Conservation (phyloP, 305 asterid species). For the Fraxinus dipetala region DNA sequence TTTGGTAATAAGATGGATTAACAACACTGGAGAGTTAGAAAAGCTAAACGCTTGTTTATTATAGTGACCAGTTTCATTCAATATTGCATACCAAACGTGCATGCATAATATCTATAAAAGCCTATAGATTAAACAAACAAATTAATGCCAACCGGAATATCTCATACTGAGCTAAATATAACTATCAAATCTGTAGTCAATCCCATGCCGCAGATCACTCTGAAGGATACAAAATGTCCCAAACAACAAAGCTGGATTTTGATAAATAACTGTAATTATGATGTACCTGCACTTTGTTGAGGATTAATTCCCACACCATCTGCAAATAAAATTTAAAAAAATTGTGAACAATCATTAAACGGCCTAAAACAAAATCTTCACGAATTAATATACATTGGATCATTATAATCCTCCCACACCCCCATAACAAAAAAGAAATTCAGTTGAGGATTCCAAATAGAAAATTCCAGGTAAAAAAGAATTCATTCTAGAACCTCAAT, state of each 20-base stretch:
- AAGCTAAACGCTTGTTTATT: not conserved
- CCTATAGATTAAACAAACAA: no score
- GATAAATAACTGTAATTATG: constrained; percentile 1
- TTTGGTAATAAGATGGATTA: not conserved
- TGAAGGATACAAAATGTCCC: not conserved
- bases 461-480: not conserved
- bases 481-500: not conserved
- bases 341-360: not conserved
- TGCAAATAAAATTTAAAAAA: constrained; percentile 26
- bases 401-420: not conserved
- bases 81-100: not conserved
- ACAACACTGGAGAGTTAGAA: not conserved
- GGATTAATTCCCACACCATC: constrained; percentile 98
- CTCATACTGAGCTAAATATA: not conserved
- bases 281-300: constrained; percentile 91
- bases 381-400: not conserved
- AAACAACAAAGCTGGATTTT: not conserved
- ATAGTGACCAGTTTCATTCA: not conserved
- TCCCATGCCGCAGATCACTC: not conserved
- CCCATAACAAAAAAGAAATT: no score
- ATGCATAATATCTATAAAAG: not conserved
- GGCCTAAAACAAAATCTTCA: constrained; percentile 4
- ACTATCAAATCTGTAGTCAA: not conserved
- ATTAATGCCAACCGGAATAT: not conserved
- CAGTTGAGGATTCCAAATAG: no score